These are phyloP conservation scores for Fomitiporia mediterranea DNA, from an alignment of 1,284 basidiomycete genomes.

Conservation along the genomic window DNA sequence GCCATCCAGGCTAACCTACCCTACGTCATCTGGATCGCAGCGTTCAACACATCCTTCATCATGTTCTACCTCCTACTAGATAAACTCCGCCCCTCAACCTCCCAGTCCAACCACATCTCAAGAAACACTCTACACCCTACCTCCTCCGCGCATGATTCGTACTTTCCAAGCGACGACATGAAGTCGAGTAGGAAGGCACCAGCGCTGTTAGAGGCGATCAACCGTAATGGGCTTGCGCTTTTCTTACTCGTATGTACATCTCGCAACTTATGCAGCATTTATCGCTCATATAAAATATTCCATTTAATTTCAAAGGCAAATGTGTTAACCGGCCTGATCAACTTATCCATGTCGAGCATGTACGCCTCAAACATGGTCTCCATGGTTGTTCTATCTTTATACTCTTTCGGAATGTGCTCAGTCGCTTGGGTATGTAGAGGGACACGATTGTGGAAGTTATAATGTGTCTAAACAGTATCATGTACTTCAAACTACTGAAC, in stretches of 20 bases:
- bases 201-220: constrained; percentile 73
- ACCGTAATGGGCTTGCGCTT: constrained; percentile 72
- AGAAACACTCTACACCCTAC: constrained; percentile 15
- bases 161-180: constrained; percentile 18
- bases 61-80: constrained; percentile 80
- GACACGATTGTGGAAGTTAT: constrained; percentile 30
- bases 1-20: constrained; percentile 71
- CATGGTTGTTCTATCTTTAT: constrained; percentile 61
- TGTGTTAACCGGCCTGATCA: constrained; percentile 80
- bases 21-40: constrained; percentile 88
- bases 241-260: constrained; percentile 72
- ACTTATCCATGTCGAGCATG: constrained; percentile 81
- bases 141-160: constrained; percentile 18
- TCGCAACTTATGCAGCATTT: not conserved
- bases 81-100: constrained; percentile 31
- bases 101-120: not conserved
- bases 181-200: constrained; percentile 38
- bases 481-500: no score
- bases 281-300: no score
- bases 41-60: constrained; percentile 87
- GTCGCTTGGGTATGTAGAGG: constrained; percentile 54
- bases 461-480: not conserved
- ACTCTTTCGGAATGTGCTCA: constrained; percentile 55
- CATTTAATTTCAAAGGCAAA: constrained; percentile 64
- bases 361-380: constrained; percentile 58